Evolutionary conservation across 305 asterid genomes (phyloP), one percentile per base, ranked within the genome.

Genomic region (Striga hermonthica): DNA sequence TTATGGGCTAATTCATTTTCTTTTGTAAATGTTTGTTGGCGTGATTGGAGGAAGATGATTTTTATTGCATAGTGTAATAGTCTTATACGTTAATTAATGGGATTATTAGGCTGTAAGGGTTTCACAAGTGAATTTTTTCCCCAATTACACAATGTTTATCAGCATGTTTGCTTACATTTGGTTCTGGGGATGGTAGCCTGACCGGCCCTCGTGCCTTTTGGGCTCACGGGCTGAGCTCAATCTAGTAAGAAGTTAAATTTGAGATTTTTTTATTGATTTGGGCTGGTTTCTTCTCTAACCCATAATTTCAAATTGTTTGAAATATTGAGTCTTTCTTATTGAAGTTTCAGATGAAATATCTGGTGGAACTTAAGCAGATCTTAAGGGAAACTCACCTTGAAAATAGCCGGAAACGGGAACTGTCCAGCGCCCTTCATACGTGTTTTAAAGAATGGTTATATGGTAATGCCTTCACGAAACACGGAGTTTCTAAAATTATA

Each of bases 361-460:
- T 90, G 81, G 89, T 50, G 72, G 99, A 90, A 82, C 81, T 86
- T 68, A 90, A 88, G 84, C 83, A 84, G 59, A 73, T 85, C 40
- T 64, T 93, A 79, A 88, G 82, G 84, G 99, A 88, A 64, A 78
- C 89, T 72, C 87, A 84, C 76, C 97, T 93, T 60, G 99, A 93
- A 58, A 97, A 88, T 56, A 82, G 74, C 81, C 78, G 89, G 81
- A 93, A 90, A 79, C 85, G 91, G 71, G 97, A 93, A 80, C 66
- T 93, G 62, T 82, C 99, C 16, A 85, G 73, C 76, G 95, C 95
- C 49, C 90, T 93, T 56, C 99, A 93, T 71, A 75, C 82, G 4
- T 88, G 90, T 75, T 93, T 90, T 73, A 93, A 90, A 75, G 99
- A 93, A 72, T 93, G 99, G 99, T 74, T 93, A 69, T 93, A 90